phyloP scores from a whole-genome alignment of 2,329 filamentous ascomycete species.

The Xylaria sp. region DNA sequence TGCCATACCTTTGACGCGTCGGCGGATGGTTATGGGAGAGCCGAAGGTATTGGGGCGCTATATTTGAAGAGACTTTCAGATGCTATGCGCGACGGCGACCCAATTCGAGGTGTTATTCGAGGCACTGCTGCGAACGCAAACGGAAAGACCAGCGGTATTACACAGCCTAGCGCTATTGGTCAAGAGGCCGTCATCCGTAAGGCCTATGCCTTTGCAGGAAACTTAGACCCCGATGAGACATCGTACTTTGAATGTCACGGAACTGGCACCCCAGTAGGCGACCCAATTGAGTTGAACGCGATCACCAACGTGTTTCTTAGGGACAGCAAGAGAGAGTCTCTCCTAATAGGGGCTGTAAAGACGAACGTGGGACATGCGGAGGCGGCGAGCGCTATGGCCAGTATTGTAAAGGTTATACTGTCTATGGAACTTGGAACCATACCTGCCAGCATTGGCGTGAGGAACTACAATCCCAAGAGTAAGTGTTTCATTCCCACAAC shows the following conservation, averaged over 20 bases:
- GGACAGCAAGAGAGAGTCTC: conserved; percentile 11
- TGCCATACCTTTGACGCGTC: conserved; percentile 43
- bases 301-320: conserved; percentile 18
- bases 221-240: conserved; percentile 34
- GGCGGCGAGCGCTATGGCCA: conserved; percentile 37
- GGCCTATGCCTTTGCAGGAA: conserved; percentile 34
- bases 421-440: conserved; percentile 34
- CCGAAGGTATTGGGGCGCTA: conserved; percentile 26
- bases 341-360: conserved; percentile 30
- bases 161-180: conserved; percentile 42
- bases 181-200: conserved; percentile 38
- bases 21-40: conserved; percentile 33
- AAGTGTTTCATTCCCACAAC: background rate
- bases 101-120: conserved; percentile 45
- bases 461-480: conserved; percentile 31
- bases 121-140: conserved; percentile 43
- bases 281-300: conserved; percentile 39
- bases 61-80: conserved; percentile 32
- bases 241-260: conserved; percentile 44
- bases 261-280: conserved; percentile 43
- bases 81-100: conserved; percentile 31
- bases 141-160: conserved; percentile 43
- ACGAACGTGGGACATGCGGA: conserved; percentile 43
- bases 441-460: conserved; percentile 24
- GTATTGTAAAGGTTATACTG: conserved; percentile 36